phyloP scores from a whole-genome alignment of 441 rosid species.

The Populus tomentosa region DNA sequence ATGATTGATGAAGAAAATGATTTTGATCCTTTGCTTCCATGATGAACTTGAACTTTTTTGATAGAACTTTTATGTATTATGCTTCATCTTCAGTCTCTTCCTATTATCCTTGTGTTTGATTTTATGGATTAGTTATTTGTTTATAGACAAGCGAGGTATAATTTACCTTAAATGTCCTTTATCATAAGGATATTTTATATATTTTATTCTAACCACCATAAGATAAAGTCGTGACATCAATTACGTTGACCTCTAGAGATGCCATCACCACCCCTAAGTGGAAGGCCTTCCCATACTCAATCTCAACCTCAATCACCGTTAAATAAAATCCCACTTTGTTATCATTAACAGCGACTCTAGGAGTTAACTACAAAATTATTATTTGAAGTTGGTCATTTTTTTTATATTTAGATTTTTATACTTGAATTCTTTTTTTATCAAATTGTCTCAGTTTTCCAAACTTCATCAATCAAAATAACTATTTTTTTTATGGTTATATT shows the following conservation, averaged over 20 bases:
- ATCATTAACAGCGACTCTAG: slow-evolving; percentile 19
- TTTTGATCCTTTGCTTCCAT: too few species aligned
- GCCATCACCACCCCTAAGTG: slow-evolving; percentile 38
- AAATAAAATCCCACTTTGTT: slow-evolving; percentile 18
- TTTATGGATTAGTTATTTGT: too few species aligned
- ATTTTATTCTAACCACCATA: slow-evolving; percentile 38
- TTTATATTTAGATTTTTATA: not conserved
- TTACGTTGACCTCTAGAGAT: slow-evolving; percentile 52
- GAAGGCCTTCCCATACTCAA: slow-evolving; percentile 20
- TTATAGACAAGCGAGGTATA: slow-evolving; percentile 13
- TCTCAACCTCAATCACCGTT: not conserved
- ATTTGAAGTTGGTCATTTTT: not conserved
- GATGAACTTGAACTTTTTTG: too few species aligned
- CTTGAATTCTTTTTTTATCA: too few species aligned
- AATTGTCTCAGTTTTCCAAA: not conserved
- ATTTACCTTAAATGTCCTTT: slow-evolving; percentile 28
- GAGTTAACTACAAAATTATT: not conserved
- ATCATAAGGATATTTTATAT: slow-evolving; percentile 5
- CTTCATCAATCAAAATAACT: not conserved
- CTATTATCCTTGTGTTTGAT: too few species aligned
- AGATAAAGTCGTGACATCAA: slow-evolving; percentile 69
- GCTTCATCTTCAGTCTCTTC: too few species aligned
- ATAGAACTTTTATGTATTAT: too few species aligned
- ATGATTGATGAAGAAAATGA: too few species aligned
- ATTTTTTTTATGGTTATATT: too few species aligned